Percentiles rank a stretch among this genome's conserved stretches.
Conservation (phyloP, 805 yeast species). For the Barnettozyma botsteinii region DNA sequence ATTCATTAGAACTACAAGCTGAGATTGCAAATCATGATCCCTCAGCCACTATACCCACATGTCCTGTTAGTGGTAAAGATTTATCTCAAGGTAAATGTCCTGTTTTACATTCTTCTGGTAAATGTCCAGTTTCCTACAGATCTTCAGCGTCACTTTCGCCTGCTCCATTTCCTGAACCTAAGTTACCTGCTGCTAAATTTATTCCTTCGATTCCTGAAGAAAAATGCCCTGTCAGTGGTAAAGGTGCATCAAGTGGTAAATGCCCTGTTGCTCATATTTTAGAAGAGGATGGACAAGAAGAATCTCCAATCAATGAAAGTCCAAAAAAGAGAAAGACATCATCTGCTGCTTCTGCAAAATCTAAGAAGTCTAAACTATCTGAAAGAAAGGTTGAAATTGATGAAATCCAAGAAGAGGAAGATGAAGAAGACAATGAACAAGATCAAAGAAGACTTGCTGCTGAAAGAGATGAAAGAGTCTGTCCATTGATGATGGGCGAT, state of each 20-base stretch:
- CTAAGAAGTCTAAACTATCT: neutral
- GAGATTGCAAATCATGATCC: neutral
- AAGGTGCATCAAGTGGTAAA: constrained; percentile 9
- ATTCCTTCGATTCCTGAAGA: neutral
- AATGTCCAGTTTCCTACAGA: constrained; percentile 26
- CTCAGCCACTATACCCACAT: constrained; percentile 4
- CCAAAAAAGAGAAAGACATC: neutral
- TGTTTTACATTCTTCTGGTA: constrained; percentile 18
- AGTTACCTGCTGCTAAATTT: too few relatives aligned
- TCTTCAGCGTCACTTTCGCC: constrained; percentile 2
- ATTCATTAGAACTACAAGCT: neutral
- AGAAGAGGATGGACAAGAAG: neutral
- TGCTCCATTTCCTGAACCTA: constrained; percentile 2
- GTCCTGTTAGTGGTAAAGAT: constrained; percentile 15
- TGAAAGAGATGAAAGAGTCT: constrained; percentile 31
- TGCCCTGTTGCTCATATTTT: constrained; percentile 23
- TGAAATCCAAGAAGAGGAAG: constrained; percentile 2
- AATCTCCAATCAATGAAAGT: neutral
- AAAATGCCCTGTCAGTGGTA: constrained; percentile 21
- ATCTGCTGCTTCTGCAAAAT: neutral
- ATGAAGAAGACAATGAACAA: neutral
- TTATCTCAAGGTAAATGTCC: constrained; percentile 24
- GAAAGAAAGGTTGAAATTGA: constrained; percentile 6
- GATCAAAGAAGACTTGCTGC: neutral
- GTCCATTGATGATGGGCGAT: constrained; percentile 43